A percentile compares a stretch with the other conserved stretches of the same genome.
Evolutionary conservation across 345 rosid species (phyloP).

Genomic region (Salix udensis): DNA sequence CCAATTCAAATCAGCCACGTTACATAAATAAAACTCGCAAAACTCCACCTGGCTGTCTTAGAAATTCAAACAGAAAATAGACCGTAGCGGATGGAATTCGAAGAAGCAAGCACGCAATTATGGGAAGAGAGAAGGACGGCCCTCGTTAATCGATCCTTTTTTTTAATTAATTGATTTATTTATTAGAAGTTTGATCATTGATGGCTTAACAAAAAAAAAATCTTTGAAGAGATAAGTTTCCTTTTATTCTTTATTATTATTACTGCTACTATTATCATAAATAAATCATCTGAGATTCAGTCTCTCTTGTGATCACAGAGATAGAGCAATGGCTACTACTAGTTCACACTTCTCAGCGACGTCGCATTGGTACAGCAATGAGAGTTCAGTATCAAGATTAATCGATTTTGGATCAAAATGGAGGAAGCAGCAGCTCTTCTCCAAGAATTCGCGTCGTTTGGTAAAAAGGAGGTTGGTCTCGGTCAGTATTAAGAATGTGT

Average conservation of each 20-base stretch:
- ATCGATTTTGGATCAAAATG: background rate
- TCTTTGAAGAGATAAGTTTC: background rate
- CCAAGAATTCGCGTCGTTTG: constrained; percentile 5
- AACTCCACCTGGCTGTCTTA: too few relatives aligned
- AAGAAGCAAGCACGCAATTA: too few relatives aligned
- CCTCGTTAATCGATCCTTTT: too few relatives aligned
- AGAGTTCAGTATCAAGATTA: background rate
- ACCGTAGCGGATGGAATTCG: too few relatives aligned
- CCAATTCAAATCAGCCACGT: too few relatives aligned
- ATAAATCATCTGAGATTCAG: background rate
- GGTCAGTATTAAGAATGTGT: constrained; percentile 17
- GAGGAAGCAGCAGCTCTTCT: constrained; percentile 15
- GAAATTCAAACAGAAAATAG: too few relatives aligned
- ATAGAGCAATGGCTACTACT: constrained; percentile 12
- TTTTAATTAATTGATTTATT: too few relatives aligned
- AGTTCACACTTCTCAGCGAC: constrained; percentile 4
- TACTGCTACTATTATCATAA: background rate
- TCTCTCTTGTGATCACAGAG: background rate
- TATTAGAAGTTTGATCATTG: too few relatives aligned
- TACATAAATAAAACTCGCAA: too few relatives aligned
- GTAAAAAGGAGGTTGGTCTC: constrained; percentile 2
- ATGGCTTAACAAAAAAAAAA: too few relatives aligned
- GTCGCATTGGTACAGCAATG: background rate
- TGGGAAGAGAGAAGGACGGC: too few relatives aligned
- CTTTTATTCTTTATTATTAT: background rate